phyloP scores from a whole-genome alignment of 148 eudicot species.

The Chenopodium quinoa region DNA sequence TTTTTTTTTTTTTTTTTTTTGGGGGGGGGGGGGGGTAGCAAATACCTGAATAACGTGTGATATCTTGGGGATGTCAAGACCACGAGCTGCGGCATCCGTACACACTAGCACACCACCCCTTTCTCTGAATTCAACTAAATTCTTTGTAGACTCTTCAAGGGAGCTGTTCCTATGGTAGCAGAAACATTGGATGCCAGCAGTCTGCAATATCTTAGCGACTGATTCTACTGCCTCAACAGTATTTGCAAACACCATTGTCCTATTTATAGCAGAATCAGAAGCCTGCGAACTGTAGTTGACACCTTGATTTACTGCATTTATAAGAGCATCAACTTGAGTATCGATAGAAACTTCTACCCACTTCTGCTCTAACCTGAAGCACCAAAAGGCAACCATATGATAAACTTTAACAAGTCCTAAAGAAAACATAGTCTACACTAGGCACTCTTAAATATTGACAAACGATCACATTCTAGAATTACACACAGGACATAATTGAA shows the following conservation, averaged over 20 bases:
- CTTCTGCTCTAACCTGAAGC: slow-evolving; percentile 71
- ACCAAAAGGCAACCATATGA: not conserved
- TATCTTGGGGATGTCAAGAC: slow-evolving; percentile 77
- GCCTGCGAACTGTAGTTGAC: slow-evolving; percentile 21
- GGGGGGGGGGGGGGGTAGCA: not conserved
- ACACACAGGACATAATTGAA: not conserved
- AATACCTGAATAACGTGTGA: slow-evolving; percentile 95
- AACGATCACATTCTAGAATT: not conserved
- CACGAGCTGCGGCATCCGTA: slow-evolving; percentile 97
- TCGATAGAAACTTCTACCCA: slow-evolving; percentile 83
- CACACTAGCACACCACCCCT: slow-evolving; percentile 87
- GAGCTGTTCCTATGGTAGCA: slow-evolving; percentile 74
- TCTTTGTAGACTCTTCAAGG: slow-evolving; percentile 69
- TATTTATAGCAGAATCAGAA: slow-evolving; percentile 35
- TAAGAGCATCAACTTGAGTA: slow-evolving; percentile 81
- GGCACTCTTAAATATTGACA: slow-evolving; percentile 5
- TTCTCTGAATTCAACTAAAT: slow-evolving; percentile 60
- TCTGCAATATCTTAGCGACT: slow-evolving; percentile 52
- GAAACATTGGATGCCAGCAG: slow-evolving; percentile 67
- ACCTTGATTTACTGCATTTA: slow-evolving; percentile 58
- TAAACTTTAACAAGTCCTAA: not conserved
- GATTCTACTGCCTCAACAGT: slow-evolving; percentile 96
- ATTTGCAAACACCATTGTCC: slow-evolving; percentile 94
- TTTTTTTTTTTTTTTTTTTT: too few relatives aligned
- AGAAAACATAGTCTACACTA: not conserved